Evolutionary conservation across 2,329 filamentous ascomycete species (phyloP), one percentile per base, ranked within the genome.

Genomic region (Penicillium sp.): DNA sequence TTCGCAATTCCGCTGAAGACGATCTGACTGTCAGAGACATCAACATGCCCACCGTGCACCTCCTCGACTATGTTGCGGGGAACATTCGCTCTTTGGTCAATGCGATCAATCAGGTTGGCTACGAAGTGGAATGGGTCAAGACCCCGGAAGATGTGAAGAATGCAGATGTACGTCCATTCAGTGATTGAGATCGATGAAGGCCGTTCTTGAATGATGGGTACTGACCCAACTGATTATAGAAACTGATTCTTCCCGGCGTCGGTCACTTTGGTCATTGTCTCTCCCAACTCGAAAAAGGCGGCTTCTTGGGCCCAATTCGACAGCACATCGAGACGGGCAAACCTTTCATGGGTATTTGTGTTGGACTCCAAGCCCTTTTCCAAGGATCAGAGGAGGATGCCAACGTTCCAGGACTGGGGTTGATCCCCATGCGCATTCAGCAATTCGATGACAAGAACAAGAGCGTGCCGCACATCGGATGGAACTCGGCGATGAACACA

Each of bases 241-340:
- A 87, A 82, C 84, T 99, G 65, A 96, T 99, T 60, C 83, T 99
- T 24, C 94, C 94, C 5, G 94, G 94, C 54, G 94, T 99, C 57
- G 94, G 94, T 64, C 93, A 99, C 79, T 99, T 97, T 67, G 94
- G 94, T 56, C 91, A 99, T 79, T 99, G 94, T 74, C 80, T 97
- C 59, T 85, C 85, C 26, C 91, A 96, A 69, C 85, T 99, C 62
- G 80, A 86, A 15, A 81, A 85, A 39, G 90, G 90, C 34, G 90
- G 89, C 58, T 99, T 92, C 74, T 79, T 93, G 49, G 88, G 90
- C 54, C 89, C 91, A 9, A 87, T 99, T 59, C 84, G 81, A 62
- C 80, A 85, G 60, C 91, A 97, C 76, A 92, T 99, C 65, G 80
- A 85, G 47, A 82, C 88, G 13, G 92, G 91, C n/a, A 97, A 97